Conservation (phyloP, 768 basidiomycete species). For the Leccinum imitatum region DNA sequence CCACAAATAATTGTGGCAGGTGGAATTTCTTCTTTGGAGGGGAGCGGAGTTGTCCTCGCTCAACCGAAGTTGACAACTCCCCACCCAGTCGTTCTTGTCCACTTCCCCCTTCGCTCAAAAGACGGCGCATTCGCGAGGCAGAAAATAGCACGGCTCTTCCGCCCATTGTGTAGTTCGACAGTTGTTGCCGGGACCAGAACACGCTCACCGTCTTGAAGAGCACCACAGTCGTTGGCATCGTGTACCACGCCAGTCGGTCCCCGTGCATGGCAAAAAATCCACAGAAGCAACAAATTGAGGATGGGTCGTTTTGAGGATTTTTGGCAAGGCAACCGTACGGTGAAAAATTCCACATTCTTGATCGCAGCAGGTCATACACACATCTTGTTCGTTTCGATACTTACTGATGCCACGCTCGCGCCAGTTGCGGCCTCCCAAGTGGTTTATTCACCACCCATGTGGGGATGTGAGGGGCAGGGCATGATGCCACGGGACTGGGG, state of each 20-base stretch:
- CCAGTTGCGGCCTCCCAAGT: constrained; percentile 17
- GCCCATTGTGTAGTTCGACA: neutral
- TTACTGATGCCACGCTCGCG: constrained; percentile 21
- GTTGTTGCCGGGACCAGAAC: neutral
- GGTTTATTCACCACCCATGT: constrained; percentile 12
- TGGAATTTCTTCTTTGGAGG: constrained; percentile 9
- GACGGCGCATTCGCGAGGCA: neutral
- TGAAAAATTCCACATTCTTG: constrained; percentile 28
- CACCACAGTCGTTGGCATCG: constrained; percentile 1
- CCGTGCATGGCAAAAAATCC: constrained; percentile 5
- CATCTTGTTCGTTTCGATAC: constrained; percentile 22
- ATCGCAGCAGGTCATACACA: constrained; percentile 22
- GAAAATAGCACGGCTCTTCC: constrained; percentile 14
- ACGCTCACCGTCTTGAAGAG: constrained; percentile 14
- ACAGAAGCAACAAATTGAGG: constrained; percentile 3
- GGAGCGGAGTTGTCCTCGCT: constrained; percentile 20
- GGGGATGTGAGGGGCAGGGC: constrained; percentile 2
- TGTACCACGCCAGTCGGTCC: neutral
- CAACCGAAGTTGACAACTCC: neutral
- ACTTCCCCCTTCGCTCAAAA: neutral
- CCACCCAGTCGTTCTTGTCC: neutral
- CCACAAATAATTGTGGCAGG: constrained; percentile 11
- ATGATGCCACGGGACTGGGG: constrained; percentile 1
- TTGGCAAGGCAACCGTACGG: constrained; percentile 20
- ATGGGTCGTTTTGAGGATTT: constrained; percentile 10